Evolutionary conservation across 192 early-diverging fungal genomes (phyloP), one percentile per base, ranked within the genome.

Genomic region (Coemansia sp.): DNA sequence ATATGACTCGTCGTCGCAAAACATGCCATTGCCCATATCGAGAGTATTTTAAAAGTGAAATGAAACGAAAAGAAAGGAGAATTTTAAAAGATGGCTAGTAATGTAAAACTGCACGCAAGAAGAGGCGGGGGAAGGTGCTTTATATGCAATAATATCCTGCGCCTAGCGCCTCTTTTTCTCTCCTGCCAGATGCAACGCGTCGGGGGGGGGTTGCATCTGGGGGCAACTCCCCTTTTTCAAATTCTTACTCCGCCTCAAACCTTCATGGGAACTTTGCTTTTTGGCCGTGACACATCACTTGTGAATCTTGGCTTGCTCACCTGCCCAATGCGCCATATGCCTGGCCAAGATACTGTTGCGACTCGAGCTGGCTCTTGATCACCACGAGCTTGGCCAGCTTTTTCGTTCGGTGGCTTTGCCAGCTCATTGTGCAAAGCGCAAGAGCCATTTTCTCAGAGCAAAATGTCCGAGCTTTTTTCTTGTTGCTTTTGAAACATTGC

Each of bases 11-110:
- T 69, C 48, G 6, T 74, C 69, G 39, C 62, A 68, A 51, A 63
- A 80, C 72, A 80, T 80, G 24, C 69, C 77, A 53, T 80, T 80
- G 41, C 69, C 68, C 77, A 80, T 80, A 53, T 60, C 8, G 12
- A 38, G 6, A 19, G 9, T 53, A 12, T 53, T 15, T 56, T 21
- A 21, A 38, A 4, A 25, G 32, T 3, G 6, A 41, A 58, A 43
- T 5, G 21, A 19, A 43, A 12, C 0, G 11, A 43, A 58, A 25
- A 2, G 39, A 43, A 58, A 43, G 27, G 15, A 41, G 22, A 21
- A 37, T 8, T 8, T 11, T 38, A 39, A 39, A 57, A 37, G 14
- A 35, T 22, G 53, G 53, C 27, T 27, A 27, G 43, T 17, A 17
- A 47, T 12, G 43, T 47, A 47, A 55, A 27, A 55, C 27, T 15